Conservation (phyloP, 2,329 filamentous ascomycete species). For the Paracoccidioides brasiliensis region DNA sequence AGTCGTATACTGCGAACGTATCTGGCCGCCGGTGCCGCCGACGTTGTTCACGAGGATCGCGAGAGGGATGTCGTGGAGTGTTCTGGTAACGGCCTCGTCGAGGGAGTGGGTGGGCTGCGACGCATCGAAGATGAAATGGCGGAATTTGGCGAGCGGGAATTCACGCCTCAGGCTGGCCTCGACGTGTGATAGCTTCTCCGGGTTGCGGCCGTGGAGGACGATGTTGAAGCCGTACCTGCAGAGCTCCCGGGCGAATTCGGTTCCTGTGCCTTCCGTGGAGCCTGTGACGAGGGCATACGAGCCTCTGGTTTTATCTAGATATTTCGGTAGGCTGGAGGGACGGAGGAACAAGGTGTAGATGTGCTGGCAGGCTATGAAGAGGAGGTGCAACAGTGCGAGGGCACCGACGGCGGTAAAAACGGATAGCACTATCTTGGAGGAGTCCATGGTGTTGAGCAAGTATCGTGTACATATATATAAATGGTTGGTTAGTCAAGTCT, state of each 20-base stretch:
- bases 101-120: conserved; percentile 15
- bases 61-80: conserved; percentile 30
- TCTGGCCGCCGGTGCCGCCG: conserved; percentile 27
- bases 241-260: conserved; percentile 40
- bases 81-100: conserved; percentile 10
- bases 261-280: conserved; percentile 43
- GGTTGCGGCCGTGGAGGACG: conserved; percentile 44
- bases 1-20: conserved; percentile 12
- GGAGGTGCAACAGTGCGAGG: conserved; percentile 3
- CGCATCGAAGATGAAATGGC: conserved; percentile 35
- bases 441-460: not conserved
- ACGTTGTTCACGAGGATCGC: conserved; percentile 47
- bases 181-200: conserved; percentile 35
- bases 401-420: conserved; percentile 5
- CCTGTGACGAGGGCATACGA: conserved; percentile 42
- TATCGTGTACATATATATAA: not conserved
- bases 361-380: conserved; percentile 1
- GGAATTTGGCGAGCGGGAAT: conserved; percentile 30
- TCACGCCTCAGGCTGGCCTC: conserved; percentile 26
- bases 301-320: conserved; percentile 10
- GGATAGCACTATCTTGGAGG: not conserved
- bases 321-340: conserved; percentile 11
- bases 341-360: conserved; percentile 10
- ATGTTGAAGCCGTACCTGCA: conserved; percentile 42
- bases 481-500: not conserved